Evolutionary conservation across 2,329 filamentous ascomycete genomes (phyloP).

Genomic region (Colletotrichum siamense): DNA sequence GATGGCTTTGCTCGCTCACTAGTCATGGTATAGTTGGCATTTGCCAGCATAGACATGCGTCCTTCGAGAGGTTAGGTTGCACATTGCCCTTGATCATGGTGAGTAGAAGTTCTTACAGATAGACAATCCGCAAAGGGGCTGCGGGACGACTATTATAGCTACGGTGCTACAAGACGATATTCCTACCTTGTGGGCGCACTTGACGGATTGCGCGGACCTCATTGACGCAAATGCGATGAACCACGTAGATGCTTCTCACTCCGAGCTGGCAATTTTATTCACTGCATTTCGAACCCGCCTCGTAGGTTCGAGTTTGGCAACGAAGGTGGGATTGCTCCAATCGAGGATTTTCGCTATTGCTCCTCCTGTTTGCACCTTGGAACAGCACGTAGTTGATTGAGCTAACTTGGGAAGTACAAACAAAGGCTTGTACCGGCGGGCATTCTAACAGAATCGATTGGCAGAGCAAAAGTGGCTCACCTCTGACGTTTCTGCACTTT

Average conservation of each 20-base stretch:
- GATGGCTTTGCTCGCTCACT: background rate
- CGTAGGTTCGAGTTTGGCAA: background rate
- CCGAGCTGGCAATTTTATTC: background rate
- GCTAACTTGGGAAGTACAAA: background rate
- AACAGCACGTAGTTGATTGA: background rate
- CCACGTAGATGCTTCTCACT: background rate
- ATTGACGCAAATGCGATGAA: background rate
- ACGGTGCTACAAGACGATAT: background rate
- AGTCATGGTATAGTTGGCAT: background rate
- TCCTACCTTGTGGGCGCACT: background rate
- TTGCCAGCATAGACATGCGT: background rate
- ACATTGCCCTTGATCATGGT: background rate
- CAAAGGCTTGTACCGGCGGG: background rate
- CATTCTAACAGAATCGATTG: background rate
- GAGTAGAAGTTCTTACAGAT: background rate
- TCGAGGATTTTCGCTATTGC: background rate
- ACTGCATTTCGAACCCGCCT: background rate
- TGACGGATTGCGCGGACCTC: background rate
- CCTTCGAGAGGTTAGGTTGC: background rate
- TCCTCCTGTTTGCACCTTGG: background rate
- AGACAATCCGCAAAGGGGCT: background rate
- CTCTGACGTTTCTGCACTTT: background rate
- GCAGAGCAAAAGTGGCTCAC: background rate
- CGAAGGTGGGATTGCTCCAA: background rate
- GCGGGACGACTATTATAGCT: background rate